Percentiles rank a stretch among this genome's conserved stretches.
These are phyloP conservation scores for Leishmania gerbilli DNA, from an alignment of 208 protist species.

Conservation along the genomic window DNA sequence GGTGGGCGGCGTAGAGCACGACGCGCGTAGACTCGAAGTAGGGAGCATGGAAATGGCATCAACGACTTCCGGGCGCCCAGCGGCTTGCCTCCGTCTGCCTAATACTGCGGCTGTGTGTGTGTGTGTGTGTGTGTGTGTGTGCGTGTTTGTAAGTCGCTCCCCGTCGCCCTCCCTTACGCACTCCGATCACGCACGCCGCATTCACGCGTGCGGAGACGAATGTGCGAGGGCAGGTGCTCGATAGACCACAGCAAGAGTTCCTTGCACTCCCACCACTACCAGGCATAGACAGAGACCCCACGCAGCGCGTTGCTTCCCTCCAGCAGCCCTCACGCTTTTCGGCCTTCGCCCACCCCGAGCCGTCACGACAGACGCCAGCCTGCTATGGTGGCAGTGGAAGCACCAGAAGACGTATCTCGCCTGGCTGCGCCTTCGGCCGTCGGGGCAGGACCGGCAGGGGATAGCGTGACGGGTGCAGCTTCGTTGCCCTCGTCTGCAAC, in stretches of 20 bases:
- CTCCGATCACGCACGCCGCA: no score
- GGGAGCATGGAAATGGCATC: neutral
- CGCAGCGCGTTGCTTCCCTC: neutral
- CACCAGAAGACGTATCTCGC: neutral
- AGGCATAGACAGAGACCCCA: neutral
- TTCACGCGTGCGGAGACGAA: neutral
- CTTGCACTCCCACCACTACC: neutral
- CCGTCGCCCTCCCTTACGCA: no score
- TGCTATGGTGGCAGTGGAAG: neutral
- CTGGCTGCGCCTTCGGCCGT: neutral
- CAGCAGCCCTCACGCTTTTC: neutral
- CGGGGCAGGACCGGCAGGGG: neutral
- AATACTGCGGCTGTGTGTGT: no score
- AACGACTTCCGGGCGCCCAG: neutral
- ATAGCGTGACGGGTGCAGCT: neutral
- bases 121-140: no score
- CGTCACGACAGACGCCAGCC: conserved; percentile 9
- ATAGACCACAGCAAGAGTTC: neutral
- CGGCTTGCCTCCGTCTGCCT: no score
- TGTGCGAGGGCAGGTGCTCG: neutral
- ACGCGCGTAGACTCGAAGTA: neutral
- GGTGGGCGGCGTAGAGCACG: no score
- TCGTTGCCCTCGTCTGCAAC: neutral
- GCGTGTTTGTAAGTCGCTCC: no score
- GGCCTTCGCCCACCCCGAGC: neutral